These are phyloP conservation scores for Sanguinoderma infundibulare DNA, from an alignment of 1,284 basidiomycete species.

Conservation along the genomic window DNA sequence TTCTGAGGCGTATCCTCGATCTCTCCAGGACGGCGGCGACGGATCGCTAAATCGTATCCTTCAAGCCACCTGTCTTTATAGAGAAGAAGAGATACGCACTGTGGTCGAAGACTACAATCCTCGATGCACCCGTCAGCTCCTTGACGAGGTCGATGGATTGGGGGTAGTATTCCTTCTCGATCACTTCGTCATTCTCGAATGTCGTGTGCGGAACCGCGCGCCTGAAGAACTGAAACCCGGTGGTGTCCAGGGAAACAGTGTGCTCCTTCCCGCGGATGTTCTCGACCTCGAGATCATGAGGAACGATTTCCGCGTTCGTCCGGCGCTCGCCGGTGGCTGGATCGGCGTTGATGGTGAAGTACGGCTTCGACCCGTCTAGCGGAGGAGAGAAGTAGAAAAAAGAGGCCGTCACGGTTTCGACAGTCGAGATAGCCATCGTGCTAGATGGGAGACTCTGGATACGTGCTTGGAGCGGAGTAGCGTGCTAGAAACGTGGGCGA, in stretches of 20 bases:
- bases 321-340: slow-evolving; percentile 25
- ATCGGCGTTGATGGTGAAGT: slow-evolving; percentile 32
- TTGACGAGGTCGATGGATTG: slow-evolving; percentile 65
- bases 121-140: slow-evolving; percentile 60
- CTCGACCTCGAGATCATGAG: slow-evolving; percentile 48
- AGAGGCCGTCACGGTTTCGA: slow-evolving; percentile 27
- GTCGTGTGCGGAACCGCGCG: slow-evolving; percentile 46
- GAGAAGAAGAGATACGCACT: slow-evolving; percentile 45
- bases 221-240: slow-evolving; percentile 59
- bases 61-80: too few relatives aligned
- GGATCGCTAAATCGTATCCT: slow-evolving; percentile 41
- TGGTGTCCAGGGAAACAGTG: slow-evolving; percentile 50
- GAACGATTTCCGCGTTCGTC: slow-evolving; percentile 27
- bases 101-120: slow-evolving; percentile 66
- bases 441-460: not conserved
- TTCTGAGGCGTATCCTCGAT: slow-evolving; percentile 44
- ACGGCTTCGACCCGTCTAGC: slow-evolving; percentile 38
- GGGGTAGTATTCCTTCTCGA: slow-evolving; percentile 59
- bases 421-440: slow-evolving; percentile 21
- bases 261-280: slow-evolving; percentile 60
- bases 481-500: not conserved
- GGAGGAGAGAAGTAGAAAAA: slow-evolving; percentile 39
- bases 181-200: slow-evolving; percentile 51
- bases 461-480: not conserved
- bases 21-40: slow-evolving; percentile 46